A percentile compares a stretch with the other conserved stretches of the same genome.
These are phyloP conservation scores for Tetraselmis striata DNA, from an alignment of 139 green algal species.

Conservation along the genomic window DNA sequence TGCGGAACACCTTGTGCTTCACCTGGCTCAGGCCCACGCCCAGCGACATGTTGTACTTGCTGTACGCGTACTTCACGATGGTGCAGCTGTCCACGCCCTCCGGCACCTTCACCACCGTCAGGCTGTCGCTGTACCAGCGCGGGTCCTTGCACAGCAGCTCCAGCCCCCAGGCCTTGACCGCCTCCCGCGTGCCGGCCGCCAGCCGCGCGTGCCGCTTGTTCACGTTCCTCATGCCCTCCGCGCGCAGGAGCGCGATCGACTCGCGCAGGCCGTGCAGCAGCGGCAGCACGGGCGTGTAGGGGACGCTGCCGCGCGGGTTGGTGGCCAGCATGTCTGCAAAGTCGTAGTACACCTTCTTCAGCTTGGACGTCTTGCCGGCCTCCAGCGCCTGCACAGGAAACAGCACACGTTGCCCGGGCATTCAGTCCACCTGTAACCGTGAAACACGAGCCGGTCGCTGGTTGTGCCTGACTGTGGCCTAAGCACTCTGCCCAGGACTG, in stretches of 20 bases:
- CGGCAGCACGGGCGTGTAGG: slow-evolving; percentile 60
- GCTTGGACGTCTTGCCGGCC: slow-evolving; percentile 57
- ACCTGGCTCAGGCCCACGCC: slow-evolving; percentile 84
- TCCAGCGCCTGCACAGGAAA: slow-evolving; percentile 59
- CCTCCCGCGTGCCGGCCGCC: slow-evolving; percentile 65
- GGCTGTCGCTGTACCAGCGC: slow-evolving; percentile 77
- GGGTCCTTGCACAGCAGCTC: slow-evolving; percentile 84
- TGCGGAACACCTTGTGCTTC: slow-evolving; percentile 94
- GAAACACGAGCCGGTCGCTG: no score
- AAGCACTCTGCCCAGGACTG: no score
- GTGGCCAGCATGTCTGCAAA: slow-evolving; percentile 56
- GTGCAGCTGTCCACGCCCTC: slow-evolving; percentile 76
- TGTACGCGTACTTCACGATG: slow-evolving; percentile 83
- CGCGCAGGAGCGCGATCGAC: slow-evolving; percentile 59
- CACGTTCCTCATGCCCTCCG: slow-evolving; percentile 88
- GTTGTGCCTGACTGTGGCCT: no score
- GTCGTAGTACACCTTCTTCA: slow-evolving; percentile 82
- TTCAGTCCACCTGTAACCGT: no score
- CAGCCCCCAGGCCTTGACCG: slow-evolving; percentile 86
- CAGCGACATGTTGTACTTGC: slow-evolving; percentile 94
- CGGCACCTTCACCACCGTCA: slow-evolving; percentile 89
- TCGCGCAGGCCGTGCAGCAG: slow-evolving; percentile 89
- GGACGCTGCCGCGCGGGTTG: slow-evolving; percentile 32
- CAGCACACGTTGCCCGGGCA: no score
- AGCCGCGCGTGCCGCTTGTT: slow-evolving; percentile 77